phyloP scores from a whole-genome alignment of 352 stramenopile species.

The Pythium rishiriense region DNA sequence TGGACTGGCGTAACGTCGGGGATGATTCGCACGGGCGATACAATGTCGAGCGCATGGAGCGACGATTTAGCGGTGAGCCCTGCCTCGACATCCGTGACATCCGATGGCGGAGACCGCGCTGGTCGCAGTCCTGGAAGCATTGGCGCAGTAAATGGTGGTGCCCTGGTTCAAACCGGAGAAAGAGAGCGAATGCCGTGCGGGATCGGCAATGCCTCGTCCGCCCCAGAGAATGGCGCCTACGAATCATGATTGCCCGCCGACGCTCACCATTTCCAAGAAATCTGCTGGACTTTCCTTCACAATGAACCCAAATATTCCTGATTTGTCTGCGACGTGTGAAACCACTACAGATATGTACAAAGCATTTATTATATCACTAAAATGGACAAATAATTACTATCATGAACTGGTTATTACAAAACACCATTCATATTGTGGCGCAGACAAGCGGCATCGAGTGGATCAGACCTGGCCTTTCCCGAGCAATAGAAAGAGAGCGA shows the following conservation, averaged over 20 bases:
- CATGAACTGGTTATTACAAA: conserved; percentile 3
- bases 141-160: no score
- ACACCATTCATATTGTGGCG: conserved; percentile 9
- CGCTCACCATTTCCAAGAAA: no score
- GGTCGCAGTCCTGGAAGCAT: no score
- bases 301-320: no score
- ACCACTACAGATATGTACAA: not conserved
- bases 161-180: no score
- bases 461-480: not conserved
- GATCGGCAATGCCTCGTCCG: no score
- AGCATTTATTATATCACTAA: not conserved
- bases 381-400: not conserved
- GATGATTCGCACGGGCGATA: not conserved
- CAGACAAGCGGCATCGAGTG: not conserved
- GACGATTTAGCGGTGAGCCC: not conserved
- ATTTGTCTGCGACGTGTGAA: not conserved
- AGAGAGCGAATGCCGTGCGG: no score
- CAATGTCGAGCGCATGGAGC: not conserved
- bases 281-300: no score
- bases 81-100: not conserved
- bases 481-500: not conserved
- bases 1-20: not conserved
- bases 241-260: no score
- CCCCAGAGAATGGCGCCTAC: no score
- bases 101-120: not conserved